These are phyloP conservation scores for Pythium biforme DNA, from an alignment of 352 stramenopile species.

Conservation along the genomic window DNA sequence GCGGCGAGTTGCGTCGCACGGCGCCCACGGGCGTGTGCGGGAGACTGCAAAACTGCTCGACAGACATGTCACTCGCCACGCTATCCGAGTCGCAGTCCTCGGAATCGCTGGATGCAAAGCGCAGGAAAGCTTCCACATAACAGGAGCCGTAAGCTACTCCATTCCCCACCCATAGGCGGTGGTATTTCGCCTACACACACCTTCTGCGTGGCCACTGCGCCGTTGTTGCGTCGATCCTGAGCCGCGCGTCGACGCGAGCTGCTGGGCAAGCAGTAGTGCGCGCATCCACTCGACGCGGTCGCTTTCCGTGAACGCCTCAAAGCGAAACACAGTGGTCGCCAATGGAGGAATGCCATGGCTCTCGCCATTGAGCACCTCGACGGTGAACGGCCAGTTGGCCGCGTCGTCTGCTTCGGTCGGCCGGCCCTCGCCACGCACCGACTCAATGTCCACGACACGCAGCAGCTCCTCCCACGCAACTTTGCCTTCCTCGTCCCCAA, in stretches of 20 bases:
- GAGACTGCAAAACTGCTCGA: conserved; percentile 14
- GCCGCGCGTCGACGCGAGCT: conserved; percentile 8
- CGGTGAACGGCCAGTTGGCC: conserved; percentile 7
- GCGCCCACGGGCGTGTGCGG: conserved; percentile 6
- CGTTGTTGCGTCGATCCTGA: conserved; percentile 1
- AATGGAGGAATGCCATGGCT: background rate
- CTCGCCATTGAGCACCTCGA: background rate
- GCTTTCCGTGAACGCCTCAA: conserved; percentile 15
- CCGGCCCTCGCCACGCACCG: background rate
- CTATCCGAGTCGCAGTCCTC: conserved; percentile 30
- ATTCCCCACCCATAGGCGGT: too few relatives aligned
- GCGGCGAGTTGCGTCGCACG: background rate
- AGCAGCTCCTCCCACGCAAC: conserved; percentile 22
- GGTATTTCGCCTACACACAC: too few relatives aligned
- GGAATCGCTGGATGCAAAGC: conserved; percentile 28
- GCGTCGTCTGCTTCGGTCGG: background rate
- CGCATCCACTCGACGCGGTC: conserved; percentile 29
- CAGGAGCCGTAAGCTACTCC: too few relatives aligned
- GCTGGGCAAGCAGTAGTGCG: conserved; percentile 25
- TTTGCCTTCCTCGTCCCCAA: conserved; percentile 3
- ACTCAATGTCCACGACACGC: conserved; percentile 13
- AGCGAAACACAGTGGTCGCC: background rate
- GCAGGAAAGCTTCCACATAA: conserved; percentile 26
- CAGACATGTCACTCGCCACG: conserved; percentile 14
- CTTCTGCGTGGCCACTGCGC: conserved; percentile 5